Percentiles rank a stretch among this genome's conserved stretches.
phyloP scores from a whole-genome alignment of 768 basidiomycete genomes.

The Antrodiella citrinella region DNA sequence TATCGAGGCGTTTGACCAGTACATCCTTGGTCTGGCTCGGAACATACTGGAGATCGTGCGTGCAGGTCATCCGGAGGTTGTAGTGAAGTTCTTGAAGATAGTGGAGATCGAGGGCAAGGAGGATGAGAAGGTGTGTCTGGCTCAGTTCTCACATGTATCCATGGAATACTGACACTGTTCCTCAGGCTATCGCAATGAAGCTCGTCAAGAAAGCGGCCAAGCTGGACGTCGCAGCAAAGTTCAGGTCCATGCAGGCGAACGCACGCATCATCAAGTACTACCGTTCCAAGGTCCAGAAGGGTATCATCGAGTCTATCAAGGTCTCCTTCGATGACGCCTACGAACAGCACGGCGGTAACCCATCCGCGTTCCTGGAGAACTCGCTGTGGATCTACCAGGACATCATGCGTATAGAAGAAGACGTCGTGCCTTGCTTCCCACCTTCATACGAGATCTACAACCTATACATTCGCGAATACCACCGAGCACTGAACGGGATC shows the following conservation, averaged over 20 bases:
- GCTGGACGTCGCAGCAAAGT: constrained; percentile 87
- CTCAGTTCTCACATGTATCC: not conserved
- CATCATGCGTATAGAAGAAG: constrained; percentile 83
- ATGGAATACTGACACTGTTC: not conserved
- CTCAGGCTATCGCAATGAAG: constrained; percentile 83
- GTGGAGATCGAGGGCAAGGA: constrained; percentile 88
- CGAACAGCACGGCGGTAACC: constrained; percentile 51
- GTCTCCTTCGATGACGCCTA: constrained; percentile 63
- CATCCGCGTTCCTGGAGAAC: constrained; percentile 65
- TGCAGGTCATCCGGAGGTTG: constrained; percentile 73
- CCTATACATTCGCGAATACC: constrained; percentile 81
- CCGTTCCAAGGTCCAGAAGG: constrained; percentile 78
- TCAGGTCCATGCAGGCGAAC: constrained; percentile 88
- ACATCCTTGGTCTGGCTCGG: constrained; percentile 68
- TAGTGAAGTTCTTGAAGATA: constrained; percentile 89
- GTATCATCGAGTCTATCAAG: constrained; percentile 71
- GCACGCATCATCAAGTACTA: constrained; percentile 94
- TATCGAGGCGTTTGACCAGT: constrained; percentile 77
- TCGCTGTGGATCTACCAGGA: constrained; percentile 93
- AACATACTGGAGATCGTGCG: constrained; percentile 76
- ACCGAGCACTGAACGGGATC: constrained; percentile 71
- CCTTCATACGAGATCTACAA: constrained; percentile 85
- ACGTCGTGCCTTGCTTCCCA: constrained; percentile 88
- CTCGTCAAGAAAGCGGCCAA: constrained; percentile 93
- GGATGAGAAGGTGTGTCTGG: constrained; percentile 78